Base-by-base conservation (phyloP, 1,139 yeast genomes). In the Candida sp. region DNA sequence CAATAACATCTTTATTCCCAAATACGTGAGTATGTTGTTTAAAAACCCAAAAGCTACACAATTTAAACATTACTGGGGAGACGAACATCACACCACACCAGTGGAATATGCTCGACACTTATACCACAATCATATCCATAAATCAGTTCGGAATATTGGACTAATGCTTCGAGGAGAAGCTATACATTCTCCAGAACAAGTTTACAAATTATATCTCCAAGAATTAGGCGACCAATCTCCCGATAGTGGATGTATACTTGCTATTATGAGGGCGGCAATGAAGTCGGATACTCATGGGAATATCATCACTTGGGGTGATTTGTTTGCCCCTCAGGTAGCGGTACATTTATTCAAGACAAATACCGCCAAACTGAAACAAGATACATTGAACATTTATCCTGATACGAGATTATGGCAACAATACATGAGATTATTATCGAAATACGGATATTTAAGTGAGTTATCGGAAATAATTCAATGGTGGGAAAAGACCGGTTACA, bases 281-380 rank as follows among this genome's bases (percentile, higher is more conserved):
- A 49, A 53, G 21, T 46, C 51, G 5, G 49, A 51, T 1, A 43
- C 48, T 6, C 44, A 53, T 1, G 53, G 54, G 3, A 47, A 55
- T 1, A 51, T 59, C 4, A 47, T 62, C 12, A 38, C 54, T 3
- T 81, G 87, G 86, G 78, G 66, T 4, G 66, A 65, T 1, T 48
- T 75, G 30, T 75, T 63, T 46, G 87, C 90, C 0, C 70, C 84
- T 1, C 88, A 83, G 49, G 68, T 82, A 12, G 83, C 87, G 0
- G 71, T 82, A 5, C 73, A 68, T 36, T 87, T 84, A 55, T 80
- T 83, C 59, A 73, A 77, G 45, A 57, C 49, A 21, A 45, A 64
- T 39, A 65, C 63, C 41, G 44, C 60, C 64, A 53, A 58, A 40
- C 58, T 58, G 4, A 59, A 62, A 35, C 68, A 51, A 7, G 50